Evolutionary conservation across 768 basidiomycete species (phyloP), one percentile per base, ranked within the genome.

Genomic region (Fomitopsis serialis): DNA sequence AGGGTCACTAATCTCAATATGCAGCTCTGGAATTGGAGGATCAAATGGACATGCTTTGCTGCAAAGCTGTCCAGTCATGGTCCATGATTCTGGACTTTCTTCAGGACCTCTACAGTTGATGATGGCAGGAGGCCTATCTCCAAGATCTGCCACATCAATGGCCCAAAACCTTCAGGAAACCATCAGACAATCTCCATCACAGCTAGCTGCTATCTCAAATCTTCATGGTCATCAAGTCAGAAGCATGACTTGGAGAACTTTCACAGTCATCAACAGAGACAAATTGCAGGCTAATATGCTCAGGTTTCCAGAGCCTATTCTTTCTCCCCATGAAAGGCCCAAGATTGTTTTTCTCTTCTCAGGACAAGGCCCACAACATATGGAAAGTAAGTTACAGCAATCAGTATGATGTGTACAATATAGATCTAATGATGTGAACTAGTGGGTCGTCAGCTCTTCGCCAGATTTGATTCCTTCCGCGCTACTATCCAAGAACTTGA

Each of bases 21-120:
- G 69, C 0, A 71, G 74, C 50, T 74, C 70, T 23, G 76, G 76
- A 2, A 76, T 78, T 36, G 73, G 75, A 19, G 76, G 76, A 6
- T 66, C 69, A 2, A 75, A 74, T 50, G 76, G 72, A 0, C 75
- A 77, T 50, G 66, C 63, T n/a, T 66, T 78, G n/a, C 42, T 76
- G 11, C 68, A 76, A 58, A 63, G 63, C 68, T 13, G 6, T 21
- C 10, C n/a, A 10, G 32, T 21, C 29, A 19, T 13, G 7, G 32
- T 10, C 13, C 8, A 24, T 22, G 5, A 6, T 48, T 12, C 11
- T 47, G 6, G 45, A 50, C 37, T 57, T 48, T 52, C 24, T 19
- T 8, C 2, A 13, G 5, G 34, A 23, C 10, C 27, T 1, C 56
- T 53, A 15, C 12, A 25, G 3, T 37, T 54, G 9, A 19, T 58